Evolutionary conservation across 352 stramenopile species (phyloP).

Genomic region (Blastocystis sp.): DNA sequence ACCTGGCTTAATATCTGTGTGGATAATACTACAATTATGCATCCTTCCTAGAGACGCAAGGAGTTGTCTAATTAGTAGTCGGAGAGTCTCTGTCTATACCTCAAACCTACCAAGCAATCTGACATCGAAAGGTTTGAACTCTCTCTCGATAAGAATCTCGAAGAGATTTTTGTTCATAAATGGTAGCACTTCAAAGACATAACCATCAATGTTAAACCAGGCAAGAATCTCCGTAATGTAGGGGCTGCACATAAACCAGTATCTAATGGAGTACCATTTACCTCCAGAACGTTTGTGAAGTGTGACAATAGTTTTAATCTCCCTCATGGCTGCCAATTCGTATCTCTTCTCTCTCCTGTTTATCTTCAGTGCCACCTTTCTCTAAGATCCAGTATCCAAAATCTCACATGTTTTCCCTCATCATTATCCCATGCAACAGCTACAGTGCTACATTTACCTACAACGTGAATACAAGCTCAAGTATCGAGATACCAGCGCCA

Average conservation of each 20-base stretch:
- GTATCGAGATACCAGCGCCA: slow-evolving; percentile 17
- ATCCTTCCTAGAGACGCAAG: slow-evolving; percentile 46
- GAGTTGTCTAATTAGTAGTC: slow-evolving; percentile 46
- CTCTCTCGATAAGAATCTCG: slow-evolving; percentile 56
- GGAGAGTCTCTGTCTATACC: slow-evolving; percentile 43
- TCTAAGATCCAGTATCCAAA: not conserved
- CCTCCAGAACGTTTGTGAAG: slow-evolving; percentile 62
- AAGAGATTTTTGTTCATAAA: slow-evolving; percentile 69
- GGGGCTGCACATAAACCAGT: not conserved
- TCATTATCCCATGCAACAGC: slow-evolving; percentile 51
- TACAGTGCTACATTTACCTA: slow-evolving; percentile 69
- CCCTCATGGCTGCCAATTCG: slow-evolving; percentile 67
- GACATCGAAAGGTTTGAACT: slow-evolving; percentile 65
- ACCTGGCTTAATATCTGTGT: slow-evolving; percentile 68
- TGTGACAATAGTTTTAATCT: slow-evolving; percentile 68
- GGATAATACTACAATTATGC: slow-evolving; percentile 65
- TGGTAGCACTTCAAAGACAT: slow-evolving; percentile 66
- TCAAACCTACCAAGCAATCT: not conserved
- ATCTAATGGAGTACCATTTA: not conserved
- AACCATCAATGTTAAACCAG: slow-evolving; percentile 67
- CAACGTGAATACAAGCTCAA: not conserved
- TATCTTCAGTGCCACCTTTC: slow-evolving; percentile 62
- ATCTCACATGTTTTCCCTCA: slow-evolving; percentile 50
- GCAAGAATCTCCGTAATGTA: slow-evolving; percentile 67
- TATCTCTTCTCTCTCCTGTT: slow-evolving; percentile 65